Evolutionary conservation across 2,329 filamentous ascomycete species (phyloP).

Genomic region (Verticillium tricorpus): DNA sequence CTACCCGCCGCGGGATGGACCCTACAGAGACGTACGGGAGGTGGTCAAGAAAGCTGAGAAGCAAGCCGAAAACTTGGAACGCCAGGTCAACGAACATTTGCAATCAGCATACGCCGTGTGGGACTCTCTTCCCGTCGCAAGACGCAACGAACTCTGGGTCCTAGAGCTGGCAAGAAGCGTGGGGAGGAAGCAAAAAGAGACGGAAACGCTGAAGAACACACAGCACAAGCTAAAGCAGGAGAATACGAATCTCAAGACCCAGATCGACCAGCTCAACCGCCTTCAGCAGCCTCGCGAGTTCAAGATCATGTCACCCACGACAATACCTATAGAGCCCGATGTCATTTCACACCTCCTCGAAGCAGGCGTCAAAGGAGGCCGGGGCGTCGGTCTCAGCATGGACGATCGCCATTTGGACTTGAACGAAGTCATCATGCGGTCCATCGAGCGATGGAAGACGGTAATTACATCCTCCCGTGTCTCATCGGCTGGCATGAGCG

Average conservation of each 20-base stretch:
- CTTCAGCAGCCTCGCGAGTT: constrained; percentile 58
- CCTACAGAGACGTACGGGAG: constrained; percentile 38
- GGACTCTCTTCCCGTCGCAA: constrained; percentile 56
- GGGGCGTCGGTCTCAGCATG: constrained; percentile 39
- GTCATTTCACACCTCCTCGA: constrained; percentile 44
- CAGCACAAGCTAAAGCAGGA: constrained; percentile 52
- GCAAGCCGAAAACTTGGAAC: constrained; percentile 57
- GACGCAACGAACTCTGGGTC: constrained; percentile 56
- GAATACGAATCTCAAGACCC: constrained; percentile 48
- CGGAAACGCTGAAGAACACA: constrained; percentile 44
- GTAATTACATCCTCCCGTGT: constrained; percentile 50
- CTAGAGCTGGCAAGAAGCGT: constrained; percentile 58
- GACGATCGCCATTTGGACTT: constrained; percentile 51
- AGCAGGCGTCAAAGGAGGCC: constrained; percentile 33
- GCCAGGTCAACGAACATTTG: constrained; percentile 68
- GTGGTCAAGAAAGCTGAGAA: constrained; percentile 44
- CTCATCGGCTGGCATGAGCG: constrained; percentile 38
- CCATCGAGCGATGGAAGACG: constrained; percentile 58
- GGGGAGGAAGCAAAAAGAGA: constrained; percentile 51
- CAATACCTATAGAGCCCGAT: constrained; percentile 46
- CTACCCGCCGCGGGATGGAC: constrained; percentile 38
- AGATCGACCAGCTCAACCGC: constrained; percentile 55
- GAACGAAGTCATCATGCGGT: constrained; percentile 44
- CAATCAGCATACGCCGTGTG: constrained; percentile 75
- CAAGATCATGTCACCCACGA: constrained; percentile 46